phyloP scores from a whole-genome alignment of 2,329 filamentous ascomycete genomes.

The Byssochlamys sp. region DNA sequence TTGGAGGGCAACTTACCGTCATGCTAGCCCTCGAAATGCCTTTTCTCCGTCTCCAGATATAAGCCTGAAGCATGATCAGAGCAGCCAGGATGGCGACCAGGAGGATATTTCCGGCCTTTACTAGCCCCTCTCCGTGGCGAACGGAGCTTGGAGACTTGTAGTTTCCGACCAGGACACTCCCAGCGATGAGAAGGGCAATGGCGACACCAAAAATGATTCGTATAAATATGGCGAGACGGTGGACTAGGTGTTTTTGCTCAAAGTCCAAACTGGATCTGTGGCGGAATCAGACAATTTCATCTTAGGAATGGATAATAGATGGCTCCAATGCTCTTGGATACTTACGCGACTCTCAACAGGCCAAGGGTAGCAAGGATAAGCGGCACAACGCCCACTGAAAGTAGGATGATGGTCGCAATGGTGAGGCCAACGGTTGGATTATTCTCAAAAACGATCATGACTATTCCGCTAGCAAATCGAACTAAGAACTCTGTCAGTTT shows the following conservation, averaged over 20 bases:
- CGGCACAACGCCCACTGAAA: conserved; percentile 16
- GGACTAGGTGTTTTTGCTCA: conserved; percentile 3
- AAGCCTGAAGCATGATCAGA: conserved; percentile 10
- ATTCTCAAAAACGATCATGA: conserved; percentile 11
- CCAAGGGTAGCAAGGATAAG: conserved; percentile 16
- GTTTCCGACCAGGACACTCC: conserved; percentile 13
- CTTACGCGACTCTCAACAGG: conserved; percentile 15
- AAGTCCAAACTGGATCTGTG: conserved; percentile 3
- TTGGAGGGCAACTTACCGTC: conserved; percentile 5
- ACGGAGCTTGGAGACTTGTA: conserved; percentile 4
- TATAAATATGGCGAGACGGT: conserved; percentile 5
- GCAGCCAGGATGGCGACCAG: conserved; percentile 10
- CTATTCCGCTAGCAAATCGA: conserved; percentile 10
- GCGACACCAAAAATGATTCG: conserved; percentile 12
- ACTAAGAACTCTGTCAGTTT: conserved; percentile 4
- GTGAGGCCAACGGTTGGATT: conserved; percentile 8
- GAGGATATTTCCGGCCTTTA: conserved; percentile 14
- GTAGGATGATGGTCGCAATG: conserved; percentile 11
- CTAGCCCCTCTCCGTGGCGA: conserved; percentile 9
- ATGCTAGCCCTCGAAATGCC: conserved; percentile 7
- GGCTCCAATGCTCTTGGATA: background rate
- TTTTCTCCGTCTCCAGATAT: conserved; percentile 11
- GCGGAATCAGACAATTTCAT: background rate
- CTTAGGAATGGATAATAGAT: too few species aligned
- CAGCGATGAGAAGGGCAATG: conserved; percentile 12